phyloP scores from a whole-genome alignment of 805 yeast genomes.

The Metahyphopichia silvanorum region DNA sequence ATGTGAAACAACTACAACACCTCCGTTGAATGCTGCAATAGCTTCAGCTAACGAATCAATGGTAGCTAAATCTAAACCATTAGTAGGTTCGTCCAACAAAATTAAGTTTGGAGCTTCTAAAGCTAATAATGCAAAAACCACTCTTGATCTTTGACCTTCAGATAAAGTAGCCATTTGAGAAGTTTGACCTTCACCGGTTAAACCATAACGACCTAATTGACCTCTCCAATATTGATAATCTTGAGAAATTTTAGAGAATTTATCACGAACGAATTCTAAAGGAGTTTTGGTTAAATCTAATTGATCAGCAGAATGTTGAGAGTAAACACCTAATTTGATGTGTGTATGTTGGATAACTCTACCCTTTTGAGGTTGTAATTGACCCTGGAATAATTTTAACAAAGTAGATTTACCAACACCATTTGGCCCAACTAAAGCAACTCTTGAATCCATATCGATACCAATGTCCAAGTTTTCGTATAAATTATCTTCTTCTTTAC shows the following conservation, averaged over 20 bases:
- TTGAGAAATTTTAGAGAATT: slow-evolving; percentile 84
- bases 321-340: slow-evolving; percentile 96
- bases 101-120: slow-evolving; percentile 93
- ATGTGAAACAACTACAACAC: slow-evolving; percentile 98
- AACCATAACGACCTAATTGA: slow-evolving; percentile 96
- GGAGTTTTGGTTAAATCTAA: slow-evolving; percentile 94
- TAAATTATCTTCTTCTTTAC: slow-evolving; percentile 76
- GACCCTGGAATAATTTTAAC: slow-evolving; percentile 96
- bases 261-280: slow-evolving; percentile 94
- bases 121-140: slow-evolving; percentile 94
- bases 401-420: slow-evolving; percentile 99
- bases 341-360: slow-evolving; percentile 97
- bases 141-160: slow-evolving; percentile 99
- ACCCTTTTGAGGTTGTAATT: slow-evolving; percentile 83
- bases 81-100: slow-evolving; percentile 98
- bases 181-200: slow-evolving; percentile 98
- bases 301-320: slow-evolving; percentile 98
- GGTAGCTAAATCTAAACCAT: slow-evolving; percentile 97
- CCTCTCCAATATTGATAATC: slow-evolving; percentile 99
- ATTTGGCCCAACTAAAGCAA: slow-evolving; percentile 97
- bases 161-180: slow-evolving; percentile 97
- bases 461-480: slow-evolving; percentile 93
- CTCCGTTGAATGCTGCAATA: slow-evolving; percentile 91
- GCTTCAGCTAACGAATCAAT: slow-evolving; percentile 98
- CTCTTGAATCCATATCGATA: slow-evolving; percentile 98